Base-by-base conservation (phyloP, 805 yeast genomes). In the Starmerella sirachaensis region DNA sequence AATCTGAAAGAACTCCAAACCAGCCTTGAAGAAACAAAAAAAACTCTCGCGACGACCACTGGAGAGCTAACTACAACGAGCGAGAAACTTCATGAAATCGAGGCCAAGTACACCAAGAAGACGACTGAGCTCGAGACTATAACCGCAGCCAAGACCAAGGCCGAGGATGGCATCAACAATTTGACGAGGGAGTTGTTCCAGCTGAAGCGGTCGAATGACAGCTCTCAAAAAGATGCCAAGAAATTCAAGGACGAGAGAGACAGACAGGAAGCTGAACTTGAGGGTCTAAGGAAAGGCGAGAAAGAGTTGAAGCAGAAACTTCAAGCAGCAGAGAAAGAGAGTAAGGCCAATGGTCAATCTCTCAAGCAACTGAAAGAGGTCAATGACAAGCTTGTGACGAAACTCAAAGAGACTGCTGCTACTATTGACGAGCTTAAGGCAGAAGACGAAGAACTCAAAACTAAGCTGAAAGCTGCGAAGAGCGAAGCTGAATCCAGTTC, bases 91-190 rank as follows among this genome's bases (percentile, higher is more conserved):
- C n/a, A n/a, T n/a, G n/a, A n/a, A n/a, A 25, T 48, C 5, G 23
- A 36, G 4, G 23, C 38, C 5, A 19, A 29, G 16, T 17, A 26
- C 22, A 10, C 18, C 2, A 37, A 39, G 17, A 29, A 19, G 10
- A 8, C n/a, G 3, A 22, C 20, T 5, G 47, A 64, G 41, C 48
- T 67, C 12, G 53, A 52, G 4, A 42, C 52, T 2, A 38, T 61
- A 6, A 65, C 60, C 30, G 56, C 55, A 7, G 69, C 67, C 10
- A 78, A 74, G 48, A 65, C 65, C 18, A 76, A 70, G 46, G 80
- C 88, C 1, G 95, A 86, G 51, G 77, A 74, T 42, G 96, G 94
- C 4, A 77, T 86, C 35, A 85, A 85, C 54, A 85, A 84, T 49
- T 81, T 86, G 94, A 79, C 78, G 38, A 64, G 88, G 27, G 97